Evolutionary conservation across 306 rosid species (phyloP).

Genomic region (Cucumis sativus): Cucumber_9930_V3 NC_026656.2:17688501-17689000

Average conservation of each 20-base stretch:
- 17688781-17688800: too few relatives aligned
- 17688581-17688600: conserved; percentile 68
- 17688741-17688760: too few relatives aligned
- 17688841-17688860: too few relatives aligned
- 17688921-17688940: background rate
- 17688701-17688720: background rate
- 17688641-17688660: background rate
- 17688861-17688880: too few relatives aligned
- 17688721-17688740: too few relatives aligned
- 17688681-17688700: background rate
- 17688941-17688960: background rate
- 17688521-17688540: conserved; percentile 91
- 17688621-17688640: conserved; percentile 62
- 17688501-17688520: conserved; percentile 89
- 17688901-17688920: background rate
- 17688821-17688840: too few relatives aligned
- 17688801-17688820: too few relatives aligned
- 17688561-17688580: conserved; percentile 69
- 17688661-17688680: background rate
- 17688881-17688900: too few relatives aligned
- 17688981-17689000: background rate
- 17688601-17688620: conserved; percentile 61
- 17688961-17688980: background rate
- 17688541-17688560: conserved; percentile 57
- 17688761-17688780: too few relatives aligned